A percentile compares a stretch with the other conserved stretches of the same genome.
Evolutionary conservation across 345 rosid genomes (phyloP).

Genomic region (Salix brachista): DNA sequence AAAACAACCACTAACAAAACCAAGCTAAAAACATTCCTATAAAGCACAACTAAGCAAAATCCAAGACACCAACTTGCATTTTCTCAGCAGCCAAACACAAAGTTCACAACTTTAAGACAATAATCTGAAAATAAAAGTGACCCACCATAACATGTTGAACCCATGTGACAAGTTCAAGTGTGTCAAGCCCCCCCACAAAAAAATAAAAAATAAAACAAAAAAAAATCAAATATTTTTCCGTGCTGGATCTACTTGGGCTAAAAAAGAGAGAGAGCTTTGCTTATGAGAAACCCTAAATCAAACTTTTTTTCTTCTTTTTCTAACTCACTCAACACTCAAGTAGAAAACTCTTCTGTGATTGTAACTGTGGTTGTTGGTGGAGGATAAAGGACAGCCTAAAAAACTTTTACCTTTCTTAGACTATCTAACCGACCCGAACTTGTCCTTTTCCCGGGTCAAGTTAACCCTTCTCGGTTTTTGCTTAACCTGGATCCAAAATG

Average conservation of each 20-base stretch:
- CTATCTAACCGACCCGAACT: conserved; percentile 17
- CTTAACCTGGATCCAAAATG: neutral
- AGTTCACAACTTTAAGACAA: neutral
- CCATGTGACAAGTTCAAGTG: conserved; percentile 20
- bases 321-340: conserved; percentile 20
- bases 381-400: conserved; percentile 19
- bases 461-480: neutral
- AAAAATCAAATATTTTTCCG: neutral
- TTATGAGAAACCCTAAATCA: conserved; percentile 29
- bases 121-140: neutral
- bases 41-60: neutral
- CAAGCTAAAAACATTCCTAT: neutral
- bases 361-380: conserved; percentile 8
- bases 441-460: conserved; percentile 1
- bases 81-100: conserved; percentile 13
- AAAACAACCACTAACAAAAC: neutral
- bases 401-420: conserved; percentile 13
- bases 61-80: neutral
- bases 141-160: conserved; percentile 46
- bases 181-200: neutral
- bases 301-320: neutral
- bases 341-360: conserved; percentile 8
- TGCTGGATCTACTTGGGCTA: conserved; percentile 5
- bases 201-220: neutral
- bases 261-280: neutral